Conservation (phyloP, 2,329 filamentous ascomycete genomes). For the Colletotrichum sp. region DNA sequence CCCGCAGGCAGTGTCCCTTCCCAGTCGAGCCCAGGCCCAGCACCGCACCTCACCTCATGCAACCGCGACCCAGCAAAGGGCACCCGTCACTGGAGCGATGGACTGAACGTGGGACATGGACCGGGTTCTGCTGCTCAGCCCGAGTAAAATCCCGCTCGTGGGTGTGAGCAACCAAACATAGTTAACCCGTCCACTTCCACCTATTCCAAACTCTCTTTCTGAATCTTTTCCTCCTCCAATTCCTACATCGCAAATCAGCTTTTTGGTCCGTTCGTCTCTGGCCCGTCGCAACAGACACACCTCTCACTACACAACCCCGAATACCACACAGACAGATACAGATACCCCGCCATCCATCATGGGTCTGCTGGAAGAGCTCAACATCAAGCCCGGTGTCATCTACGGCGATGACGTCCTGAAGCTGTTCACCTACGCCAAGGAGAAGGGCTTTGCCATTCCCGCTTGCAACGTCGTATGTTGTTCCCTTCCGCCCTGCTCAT, state of each 20-base stretch:
- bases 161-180: slow-evolving; percentile 14
- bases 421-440: slow-evolving; percentile 89
- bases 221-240: neutral
- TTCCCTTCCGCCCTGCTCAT: neutral
- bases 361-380: slow-evolving; percentile 44
- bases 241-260: neutral
- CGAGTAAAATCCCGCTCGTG: slow-evolving; percentile 22
- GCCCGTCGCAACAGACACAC: neutral
- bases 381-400: slow-evolving; percentile 59
- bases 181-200: slow-evolving; percentile 15
- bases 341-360: slow-evolving; percentile 27
- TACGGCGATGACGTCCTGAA: slow-evolving; percentile 59
- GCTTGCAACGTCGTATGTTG: slow-evolving; percentile 76
- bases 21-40: neutral
- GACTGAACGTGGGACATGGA: neutral
- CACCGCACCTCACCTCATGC: neutral
- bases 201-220: neutral
- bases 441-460: slow-evolving; percentile 88
- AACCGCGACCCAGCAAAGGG: neutral
- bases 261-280: neutral
- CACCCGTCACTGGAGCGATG: neutral
- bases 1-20: neutral
- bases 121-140: slow-evolving; percentile 6
- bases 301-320: neutral
- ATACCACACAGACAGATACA: neutral